Conservation (phyloP, 805 yeast species). For the Debaryomyces hansenii region DNA sequence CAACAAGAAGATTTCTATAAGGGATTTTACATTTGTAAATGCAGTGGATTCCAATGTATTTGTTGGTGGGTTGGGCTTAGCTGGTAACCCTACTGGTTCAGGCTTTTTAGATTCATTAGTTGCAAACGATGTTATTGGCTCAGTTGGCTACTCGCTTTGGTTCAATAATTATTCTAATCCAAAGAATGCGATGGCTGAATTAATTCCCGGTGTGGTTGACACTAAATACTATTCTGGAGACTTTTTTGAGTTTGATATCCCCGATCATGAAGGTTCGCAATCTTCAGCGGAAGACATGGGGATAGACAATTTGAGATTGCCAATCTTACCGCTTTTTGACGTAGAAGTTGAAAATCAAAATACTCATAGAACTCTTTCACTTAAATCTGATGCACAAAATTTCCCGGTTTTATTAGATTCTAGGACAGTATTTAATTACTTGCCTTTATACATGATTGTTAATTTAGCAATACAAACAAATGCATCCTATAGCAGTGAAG, state of each 20-base stretch:
- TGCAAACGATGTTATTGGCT: conserved; percentile 18
- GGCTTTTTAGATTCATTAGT: conserved; percentile 29
- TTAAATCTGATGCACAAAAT: conserved; percentile 26
- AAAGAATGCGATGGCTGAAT: conserved; percentile 22
- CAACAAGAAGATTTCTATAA: conserved; percentile 11
- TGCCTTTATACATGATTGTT: conserved; percentile 59
- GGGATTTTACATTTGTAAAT: conserved; percentile 27
- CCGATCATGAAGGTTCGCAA: conserved; percentile 42
- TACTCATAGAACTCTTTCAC: conserved; percentile 34
- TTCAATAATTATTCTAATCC: conserved; percentile 17
- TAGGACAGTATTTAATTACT: conserved; percentile 45
- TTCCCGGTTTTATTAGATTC: conserved; percentile 63
- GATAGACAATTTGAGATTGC: conserved; percentile 20
- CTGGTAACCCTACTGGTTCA: conserved; percentile 21
- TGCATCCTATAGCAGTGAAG: conserved; percentile 54
- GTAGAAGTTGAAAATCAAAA: conserved; percentile 24
- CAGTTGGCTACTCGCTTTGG: conserved; percentile 36
- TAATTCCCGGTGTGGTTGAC: conserved; percentile 63
- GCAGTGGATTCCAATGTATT: conserved; percentile 19
- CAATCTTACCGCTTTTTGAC: conserved; percentile 28
- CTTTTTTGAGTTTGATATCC: conserved; percentile 48
- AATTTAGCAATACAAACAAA: conserved; percentile 68
- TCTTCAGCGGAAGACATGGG: conserved; percentile 29
- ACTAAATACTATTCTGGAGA: conserved; percentile 45
- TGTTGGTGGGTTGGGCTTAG: conserved; percentile 39